phyloP scores from a whole-genome alignment of 2,329 filamentous ascomycete genomes.

The Aurifilum marmelostoma region DNA sequence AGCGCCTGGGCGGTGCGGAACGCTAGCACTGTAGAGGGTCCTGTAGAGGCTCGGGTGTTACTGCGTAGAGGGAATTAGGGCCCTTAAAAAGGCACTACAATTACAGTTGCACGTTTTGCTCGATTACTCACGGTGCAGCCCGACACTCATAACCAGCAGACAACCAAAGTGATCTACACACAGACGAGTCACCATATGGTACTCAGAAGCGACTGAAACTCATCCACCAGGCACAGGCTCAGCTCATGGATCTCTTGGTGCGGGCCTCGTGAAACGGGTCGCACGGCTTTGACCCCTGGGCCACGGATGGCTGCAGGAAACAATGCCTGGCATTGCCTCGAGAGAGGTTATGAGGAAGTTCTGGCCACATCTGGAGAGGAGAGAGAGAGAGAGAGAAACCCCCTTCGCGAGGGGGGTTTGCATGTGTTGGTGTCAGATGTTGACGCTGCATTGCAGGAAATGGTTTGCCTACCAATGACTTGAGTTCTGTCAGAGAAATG shows the following conservation, averaged over 20 bases:
- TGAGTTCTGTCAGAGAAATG: neutral
- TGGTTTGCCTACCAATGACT: neutral
- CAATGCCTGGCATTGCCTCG: too few species aligned
- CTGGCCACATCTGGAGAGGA: too few species aligned
- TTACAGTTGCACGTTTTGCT: too few species aligned
- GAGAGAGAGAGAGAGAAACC: too few species aligned
- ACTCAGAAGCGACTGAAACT: neutral
- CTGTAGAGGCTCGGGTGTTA: too few species aligned
- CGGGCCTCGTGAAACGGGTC: neutral
- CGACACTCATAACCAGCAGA: neutral
- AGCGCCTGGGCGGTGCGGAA: neutral
- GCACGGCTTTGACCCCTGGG: slow-evolving; percentile 1
- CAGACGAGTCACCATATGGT: neutral
- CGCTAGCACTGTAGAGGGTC: neutral
- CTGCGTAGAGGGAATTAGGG: neutral
- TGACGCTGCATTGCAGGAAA: neutral
- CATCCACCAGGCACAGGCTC: neutral
- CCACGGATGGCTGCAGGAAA: neutral
- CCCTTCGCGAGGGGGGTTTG: too few species aligned
- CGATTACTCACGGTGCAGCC: neutral
- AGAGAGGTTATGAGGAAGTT: too few species aligned
- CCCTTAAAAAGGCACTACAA: neutral
- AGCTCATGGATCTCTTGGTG: neutral
- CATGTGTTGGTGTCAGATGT: neutral
- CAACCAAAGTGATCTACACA: neutral